Percentiles rank a stretch among this genome's conserved stretches.
phyloP scores from a whole-genome alignment of 345 rosid genomes.

The Clarkia xantiana region DNA sequence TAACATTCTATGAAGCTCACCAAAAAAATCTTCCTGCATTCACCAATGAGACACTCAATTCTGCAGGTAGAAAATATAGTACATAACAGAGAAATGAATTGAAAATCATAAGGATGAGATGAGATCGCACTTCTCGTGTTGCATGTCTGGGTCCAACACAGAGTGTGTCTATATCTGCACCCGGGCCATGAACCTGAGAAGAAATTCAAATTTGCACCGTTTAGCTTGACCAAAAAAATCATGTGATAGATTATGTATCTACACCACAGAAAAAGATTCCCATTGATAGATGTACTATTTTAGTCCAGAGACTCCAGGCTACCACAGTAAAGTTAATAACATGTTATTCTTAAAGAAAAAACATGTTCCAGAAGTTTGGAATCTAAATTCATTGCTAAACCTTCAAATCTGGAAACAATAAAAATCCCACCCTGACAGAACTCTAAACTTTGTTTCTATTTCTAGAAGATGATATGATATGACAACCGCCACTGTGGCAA shows the following conservation, averaged over 20 bases:
- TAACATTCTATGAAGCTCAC: conserved; percentile 68
- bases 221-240: neutral
- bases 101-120: conserved; percentile 10
- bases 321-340: too few relatives aligned
- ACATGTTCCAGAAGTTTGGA: too few relatives aligned
- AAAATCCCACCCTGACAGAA: too few relatives aligned
- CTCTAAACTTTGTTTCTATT: too few relatives aligned
- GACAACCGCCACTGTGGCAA: too few relatives aligned
- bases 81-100: neutral
- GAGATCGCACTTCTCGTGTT: conserved; percentile 66
- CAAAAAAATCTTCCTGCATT: conserved; percentile 84
- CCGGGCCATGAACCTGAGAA: conserved; percentile 90
- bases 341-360: too few relatives aligned
- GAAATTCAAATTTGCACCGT: conserved; percentile 3
- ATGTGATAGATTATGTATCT: neutral
- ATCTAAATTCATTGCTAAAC: too few relatives aligned
- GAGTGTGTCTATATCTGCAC: conserved; percentile 93
- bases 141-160: conserved; percentile 96
- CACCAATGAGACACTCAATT: conserved; percentile 11
- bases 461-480: too few relatives aligned
- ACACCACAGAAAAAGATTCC: too few relatives aligned
- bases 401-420: too few relatives aligned
- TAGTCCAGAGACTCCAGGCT: too few relatives aligned
- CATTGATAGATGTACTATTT: too few relatives aligned
- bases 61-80: conserved; percentile 7